A percentile compares a stretch with the other conserved stretches of the same genome.
Conservation (phyloP, 768 basidiomycete species). For the Lentinus brumalis region DNA sequence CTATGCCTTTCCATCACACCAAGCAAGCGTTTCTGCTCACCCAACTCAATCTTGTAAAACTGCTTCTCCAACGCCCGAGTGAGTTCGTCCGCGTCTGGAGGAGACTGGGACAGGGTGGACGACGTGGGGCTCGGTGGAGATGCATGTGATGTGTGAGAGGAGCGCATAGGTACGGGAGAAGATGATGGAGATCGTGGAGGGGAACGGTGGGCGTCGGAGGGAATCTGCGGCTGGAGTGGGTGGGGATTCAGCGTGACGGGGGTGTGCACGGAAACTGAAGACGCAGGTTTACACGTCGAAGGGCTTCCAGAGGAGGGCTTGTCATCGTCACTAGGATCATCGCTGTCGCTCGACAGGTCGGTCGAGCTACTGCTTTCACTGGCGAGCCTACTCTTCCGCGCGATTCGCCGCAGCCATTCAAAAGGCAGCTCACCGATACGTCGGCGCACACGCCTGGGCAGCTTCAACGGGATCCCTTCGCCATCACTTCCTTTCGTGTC, state of each 20-base stretch:
- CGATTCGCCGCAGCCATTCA: constrained; percentile 76
- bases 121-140: not conserved
- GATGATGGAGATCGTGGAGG: constrained; percentile 8
- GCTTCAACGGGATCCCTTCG: constrained; percentile 77
- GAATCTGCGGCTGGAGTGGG: not conserved
- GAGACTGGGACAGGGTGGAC: constrained; percentile 1
- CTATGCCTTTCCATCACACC: constrained; percentile 92
- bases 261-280: not conserved
- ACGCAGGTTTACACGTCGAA: not conserved
- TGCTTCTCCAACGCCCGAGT: constrained; percentile 84
- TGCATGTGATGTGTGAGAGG: not conserved
- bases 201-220: constrained; percentile 1
- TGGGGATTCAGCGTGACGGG: not conserved
- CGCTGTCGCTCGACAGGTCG: constrained; percentile 10
- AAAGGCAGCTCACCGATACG: constrained; percentile 75
- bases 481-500: constrained; percentile 50
- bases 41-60: constrained; percentile 90
- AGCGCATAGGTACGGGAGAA: not conserved
- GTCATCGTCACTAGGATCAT: constrained; percentile 11
- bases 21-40: constrained; percentile 86
- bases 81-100: constrained; percentile 54
- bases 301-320: constrained; percentile 4
- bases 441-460: constrained; percentile 43
- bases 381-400: constrained; percentile 45
- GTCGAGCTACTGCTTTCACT: constrained; percentile 21